Conservation (phyloP, 257 asterid species). For the Solanum phureja region DNA sequence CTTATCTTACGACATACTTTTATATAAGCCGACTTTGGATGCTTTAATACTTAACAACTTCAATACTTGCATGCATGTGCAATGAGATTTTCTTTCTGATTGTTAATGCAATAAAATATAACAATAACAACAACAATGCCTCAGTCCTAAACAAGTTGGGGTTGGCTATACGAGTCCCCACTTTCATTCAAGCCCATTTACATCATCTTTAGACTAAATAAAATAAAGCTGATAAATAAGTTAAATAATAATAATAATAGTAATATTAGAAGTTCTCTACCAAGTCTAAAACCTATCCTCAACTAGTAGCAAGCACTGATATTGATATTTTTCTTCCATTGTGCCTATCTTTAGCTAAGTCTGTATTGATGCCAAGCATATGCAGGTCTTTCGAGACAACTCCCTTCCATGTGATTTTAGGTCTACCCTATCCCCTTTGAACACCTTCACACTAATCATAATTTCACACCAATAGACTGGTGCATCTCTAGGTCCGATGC, state of each 20-base stretch:
- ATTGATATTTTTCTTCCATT: neutral
- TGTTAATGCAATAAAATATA: neutral
- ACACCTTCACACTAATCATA: neutral
- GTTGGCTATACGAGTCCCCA: neutral
- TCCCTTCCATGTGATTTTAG: neutral
- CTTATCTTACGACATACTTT: neutral
- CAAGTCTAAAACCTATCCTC: neutral
- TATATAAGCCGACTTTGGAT: neutral
- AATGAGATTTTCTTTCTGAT: neutral
- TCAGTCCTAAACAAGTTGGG: neutral
- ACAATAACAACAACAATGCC: neutral
- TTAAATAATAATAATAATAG: neutral
- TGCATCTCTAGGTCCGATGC: neutral
- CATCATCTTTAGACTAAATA: neutral
- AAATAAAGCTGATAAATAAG: neutral
- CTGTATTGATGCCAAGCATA: neutral
- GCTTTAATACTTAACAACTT: neutral
- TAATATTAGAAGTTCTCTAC: neutral
- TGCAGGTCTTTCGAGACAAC: neutral
- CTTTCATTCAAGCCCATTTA: neutral
- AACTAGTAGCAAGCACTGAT: neutral
- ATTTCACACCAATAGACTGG: neutral
- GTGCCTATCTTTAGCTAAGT: neutral
- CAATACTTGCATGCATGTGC: neutral
- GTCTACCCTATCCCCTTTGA: neutral